Base-by-base conservation (phyloP, 352 stramenopile genomes). In the Pseudoperonospora humuli region DNA sequence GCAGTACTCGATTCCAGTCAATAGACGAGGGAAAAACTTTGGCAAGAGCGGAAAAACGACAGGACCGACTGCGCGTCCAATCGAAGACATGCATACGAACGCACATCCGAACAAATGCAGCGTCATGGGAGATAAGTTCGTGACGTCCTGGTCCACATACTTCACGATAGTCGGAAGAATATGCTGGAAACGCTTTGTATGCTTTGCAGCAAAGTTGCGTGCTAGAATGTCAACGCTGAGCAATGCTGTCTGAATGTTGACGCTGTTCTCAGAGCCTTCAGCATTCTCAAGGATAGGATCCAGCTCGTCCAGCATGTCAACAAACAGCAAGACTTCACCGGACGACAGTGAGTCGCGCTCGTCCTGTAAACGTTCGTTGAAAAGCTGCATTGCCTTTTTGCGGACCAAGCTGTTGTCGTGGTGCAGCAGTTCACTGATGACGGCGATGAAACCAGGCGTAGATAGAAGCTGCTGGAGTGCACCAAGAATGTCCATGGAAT, bases 321-420 rank as follows among this genome's bases (percentile, higher is more conserved):
- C 71, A 43, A 92, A 93, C 7, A 93, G 54, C 35, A 92, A 53
- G 51, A 77, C 67, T 49, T 95, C 83, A 17, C 77, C 76, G 6
- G 62, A 63, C 7, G 71, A 70, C 2, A 95, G 43, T 23, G 70
- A 65, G 7, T 51, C 52, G 11, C 77, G 71, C 29, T 87, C 68
- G 15, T 81, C 72, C 18, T 90, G 70, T 1, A 95, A 64, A 6
- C 79, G 78, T 38, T 90, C 81, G 46, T 92, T 93, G 39, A 95
- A 89, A 11, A 95, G 58, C 59, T 91, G 77, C 72, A 95, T 87
- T 4, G 83, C 83, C 49, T 88, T 88, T 54, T 90, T 88, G 20
- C 83, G 83, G 34, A 95, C 77, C n/a, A 89, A 49, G 17, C 70
- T 79, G 47, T 87, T 88, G 27, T 93, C 81, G 49, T 95, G 83